phyloP scores from a whole-genome alignment of 352 stramenopile genomes.

The Globisporangium parvum region DNA sequence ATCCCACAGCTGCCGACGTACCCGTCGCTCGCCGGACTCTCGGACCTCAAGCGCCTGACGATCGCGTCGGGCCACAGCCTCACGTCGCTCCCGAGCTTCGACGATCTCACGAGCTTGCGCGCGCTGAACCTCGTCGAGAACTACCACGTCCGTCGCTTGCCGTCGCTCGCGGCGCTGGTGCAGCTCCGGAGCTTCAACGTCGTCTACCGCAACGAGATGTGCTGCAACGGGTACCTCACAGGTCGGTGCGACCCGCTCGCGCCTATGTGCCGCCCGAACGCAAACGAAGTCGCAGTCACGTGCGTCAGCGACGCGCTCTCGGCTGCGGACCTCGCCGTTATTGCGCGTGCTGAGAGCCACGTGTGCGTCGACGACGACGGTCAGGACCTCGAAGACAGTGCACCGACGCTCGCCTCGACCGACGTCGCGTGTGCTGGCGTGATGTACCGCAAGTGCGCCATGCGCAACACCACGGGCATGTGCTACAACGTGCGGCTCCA shows the following conservation, averaged over 20 bases:
- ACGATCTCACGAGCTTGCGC: slow-evolving; percentile 8
- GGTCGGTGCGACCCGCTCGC: slow-evolving; percentile 5
- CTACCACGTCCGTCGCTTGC: slow-evolving; percentile 6
- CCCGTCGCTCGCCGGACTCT: slow-evolving; percentile 9
- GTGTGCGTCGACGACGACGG: slow-evolving; percentile 2
- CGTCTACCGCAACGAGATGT: slow-evolving; percentile 15
- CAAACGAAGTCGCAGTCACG: background rate
- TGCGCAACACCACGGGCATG: slow-evolving; percentile 21
- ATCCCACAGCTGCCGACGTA: slow-evolving; percentile 8
- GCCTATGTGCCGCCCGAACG: slow-evolving; percentile 4
- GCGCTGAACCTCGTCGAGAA: slow-evolving; percentile 12
- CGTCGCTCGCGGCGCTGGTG: slow-evolving; percentile 3
- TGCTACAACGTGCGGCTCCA: slow-evolving; percentile 33
- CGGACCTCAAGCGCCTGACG: slow-evolving; percentile 1
- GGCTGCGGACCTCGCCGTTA: slow-evolving; percentile 3
- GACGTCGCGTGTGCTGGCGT: slow-evolving; percentile 24
- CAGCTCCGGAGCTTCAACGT: slow-evolving; percentile 10
- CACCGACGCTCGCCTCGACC: slow-evolving; percentile 20
- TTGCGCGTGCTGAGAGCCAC: background rate
- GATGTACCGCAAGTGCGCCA: slow-evolving; percentile 23
- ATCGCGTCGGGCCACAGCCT: slow-evolving; percentile 4
- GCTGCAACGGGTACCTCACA: slow-evolving; percentile 17
- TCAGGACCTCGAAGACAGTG: slow-evolving; percentile 6
- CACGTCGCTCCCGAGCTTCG: slow-evolving; percentile 8
- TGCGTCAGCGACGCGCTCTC: slow-evolving; percentile 7